Conservation (phyloP, 1,284 basidiomycete species). For the Ustilago sp. region DNA sequence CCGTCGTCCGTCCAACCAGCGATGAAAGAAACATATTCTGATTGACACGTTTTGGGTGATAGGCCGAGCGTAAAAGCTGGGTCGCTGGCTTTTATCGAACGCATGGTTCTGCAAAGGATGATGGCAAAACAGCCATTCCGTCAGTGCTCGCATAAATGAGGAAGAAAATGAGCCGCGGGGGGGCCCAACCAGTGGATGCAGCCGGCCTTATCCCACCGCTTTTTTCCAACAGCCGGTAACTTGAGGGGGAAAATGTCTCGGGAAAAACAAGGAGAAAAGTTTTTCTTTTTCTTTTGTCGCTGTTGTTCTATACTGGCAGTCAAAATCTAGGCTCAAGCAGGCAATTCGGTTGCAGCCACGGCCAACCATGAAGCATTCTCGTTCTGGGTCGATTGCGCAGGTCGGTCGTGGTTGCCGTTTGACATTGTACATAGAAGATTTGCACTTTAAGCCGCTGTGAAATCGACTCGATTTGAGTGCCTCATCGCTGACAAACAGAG, state of each 20-base stretch:
- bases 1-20: conserved; percentile 20
- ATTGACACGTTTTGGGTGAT: conserved; percentile 39
- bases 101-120: not conserved
- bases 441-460: not conserved
- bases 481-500: not conserved
- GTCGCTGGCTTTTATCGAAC: not conserved
- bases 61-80: conserved; percentile 34
- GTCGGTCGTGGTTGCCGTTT: not conserved
- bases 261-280: not conserved
- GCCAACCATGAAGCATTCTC: not conserved
- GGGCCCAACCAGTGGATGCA: conserved; percentile 17
- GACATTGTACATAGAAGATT: not conserved
- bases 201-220: conserved; percentile 2
- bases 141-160: not conserved
- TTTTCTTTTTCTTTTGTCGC: not conserved
- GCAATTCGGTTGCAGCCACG: conserved; percentile 12
- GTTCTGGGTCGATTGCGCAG: conserved; percentile 8
- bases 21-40: conserved; percentile 16
- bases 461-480: not conserved
- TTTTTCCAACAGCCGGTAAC: conserved; percentile 1
- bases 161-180: conserved; percentile 1
- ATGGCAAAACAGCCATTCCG: not conserved
- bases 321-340: conserved; percentile 26
- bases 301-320: not conserved
- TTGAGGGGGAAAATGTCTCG: not conserved